These are phyloP conservation scores for Mycena epipterygia DNA, from an alignment of 768 basidiomycete genomes.

Conservation along the genomic window DNA sequence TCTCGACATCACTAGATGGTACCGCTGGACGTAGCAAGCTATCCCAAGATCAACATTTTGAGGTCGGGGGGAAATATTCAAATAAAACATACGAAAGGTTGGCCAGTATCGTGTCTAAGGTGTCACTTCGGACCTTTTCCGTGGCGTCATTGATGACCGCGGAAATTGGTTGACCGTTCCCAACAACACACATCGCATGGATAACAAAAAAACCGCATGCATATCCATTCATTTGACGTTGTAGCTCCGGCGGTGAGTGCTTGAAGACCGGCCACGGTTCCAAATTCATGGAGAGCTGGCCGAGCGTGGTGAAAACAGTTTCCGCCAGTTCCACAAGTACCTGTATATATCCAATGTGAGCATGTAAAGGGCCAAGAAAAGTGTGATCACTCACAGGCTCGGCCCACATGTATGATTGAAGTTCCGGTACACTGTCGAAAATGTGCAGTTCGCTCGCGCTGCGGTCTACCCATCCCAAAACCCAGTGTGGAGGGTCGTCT, in stretches of 20 bases:
- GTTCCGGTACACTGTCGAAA: slow-evolving; percentile 20
- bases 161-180: neutral
- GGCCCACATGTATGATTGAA: slow-evolving; percentile 14
- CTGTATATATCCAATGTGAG: neutral
- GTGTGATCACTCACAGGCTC: slow-evolving; percentile 17
- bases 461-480: slow-evolving; percentile 11
- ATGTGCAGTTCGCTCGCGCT: neutral
- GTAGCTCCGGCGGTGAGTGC: neutral
- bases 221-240: slow-evolving; percentile 23
- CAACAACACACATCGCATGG: slow-evolving; percentile 2
- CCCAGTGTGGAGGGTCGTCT: slow-evolving; percentile 13
- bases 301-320: slow-evolving; percentile 14
- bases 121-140: neutral
- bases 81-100: slow-evolving; percentile 1
- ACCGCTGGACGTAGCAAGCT: neutral
- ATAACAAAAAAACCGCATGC: slow-evolving; percentile 26
- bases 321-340: slow-evolving; percentile 23
- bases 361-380: neutral
- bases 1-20: neutral
- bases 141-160: neutral
- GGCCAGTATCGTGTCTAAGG: neutral
- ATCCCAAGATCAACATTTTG: neutral
- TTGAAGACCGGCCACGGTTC: neutral
- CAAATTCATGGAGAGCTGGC: neutral
- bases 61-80: no score